Percentiles rank a stretch among this genome's conserved stretches.
Conservation (phyloP, 768 basidiomycete species). For the Hortiboletus campestris region DNA sequence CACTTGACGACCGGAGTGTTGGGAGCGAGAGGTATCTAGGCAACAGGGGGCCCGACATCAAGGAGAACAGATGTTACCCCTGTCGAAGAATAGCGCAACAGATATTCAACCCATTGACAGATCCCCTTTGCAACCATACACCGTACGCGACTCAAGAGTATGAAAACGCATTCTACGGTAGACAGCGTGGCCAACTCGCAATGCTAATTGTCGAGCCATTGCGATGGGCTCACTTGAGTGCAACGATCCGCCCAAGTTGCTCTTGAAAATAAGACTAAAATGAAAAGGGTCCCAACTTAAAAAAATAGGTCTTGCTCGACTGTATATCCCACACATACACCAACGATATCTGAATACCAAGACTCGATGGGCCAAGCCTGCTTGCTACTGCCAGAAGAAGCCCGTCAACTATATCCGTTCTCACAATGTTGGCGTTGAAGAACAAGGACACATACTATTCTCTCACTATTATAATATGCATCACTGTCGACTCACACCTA, state of each 20-base stretch:
- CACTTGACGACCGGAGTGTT: neutral
- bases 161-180: too few species aligned
- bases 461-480: neutral
- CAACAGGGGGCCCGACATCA: neutral
- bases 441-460: neutral
- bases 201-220: too few species aligned
- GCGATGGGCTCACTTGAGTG: too few species aligned
- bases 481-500: neutral
- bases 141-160: too few species aligned
- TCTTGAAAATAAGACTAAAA: too few species aligned
- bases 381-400: neutral
- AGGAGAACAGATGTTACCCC: too few species aligned
- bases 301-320: too few species aligned
- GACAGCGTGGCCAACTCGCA: too few species aligned
- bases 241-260: too few species aligned
- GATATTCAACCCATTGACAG: neutral
- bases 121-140: neutral
- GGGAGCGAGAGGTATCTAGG: neutral
- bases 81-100: neutral
- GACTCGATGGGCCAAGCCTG: neutral
- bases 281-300: too few species aligned
- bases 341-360: neutral
- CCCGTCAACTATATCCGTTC: neutral
- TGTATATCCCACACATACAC: neutral
- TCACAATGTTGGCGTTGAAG: neutral